phyloP scores from a whole-genome alignment of 169 alveolate species.

The Cryptosporidium ubiquitum region DNA sequence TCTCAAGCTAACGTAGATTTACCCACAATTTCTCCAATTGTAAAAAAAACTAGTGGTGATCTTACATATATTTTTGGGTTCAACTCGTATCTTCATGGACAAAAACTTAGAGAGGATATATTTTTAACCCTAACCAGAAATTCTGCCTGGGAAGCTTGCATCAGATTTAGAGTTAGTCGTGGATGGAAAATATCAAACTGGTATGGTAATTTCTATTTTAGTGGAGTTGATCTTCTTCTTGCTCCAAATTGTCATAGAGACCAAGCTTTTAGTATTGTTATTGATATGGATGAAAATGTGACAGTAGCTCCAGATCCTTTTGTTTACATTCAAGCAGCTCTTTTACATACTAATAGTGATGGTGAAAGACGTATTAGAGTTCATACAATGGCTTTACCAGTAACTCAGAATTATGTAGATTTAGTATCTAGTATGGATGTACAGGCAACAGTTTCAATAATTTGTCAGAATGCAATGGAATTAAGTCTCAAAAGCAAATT shows the following conservation, averaged over 20 bases:
- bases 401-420: slow-evolving; percentile 88
- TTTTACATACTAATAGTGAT: slow-evolving; percentile 94
- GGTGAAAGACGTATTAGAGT: slow-evolving; percentile 98
- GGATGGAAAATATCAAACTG: slow-evolving; percentile 93
- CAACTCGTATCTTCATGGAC: slow-evolving; percentile 77
- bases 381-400: slow-evolving; percentile 93
- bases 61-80: slow-evolving; percentile 82
- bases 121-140: slow-evolving; percentile 72
- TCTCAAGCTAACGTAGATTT: slow-evolving; percentile 80
- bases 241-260: slow-evolving; percentile 91
- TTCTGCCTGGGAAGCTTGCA: slow-evolving; percentile 96
- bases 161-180: slow-evolving; percentile 93
- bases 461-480: slow-evolving; percentile 81
- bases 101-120: slow-evolving; percentile 75
- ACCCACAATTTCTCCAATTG: slow-evolving; percentile 82
- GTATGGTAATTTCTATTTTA: slow-evolving; percentile 92
- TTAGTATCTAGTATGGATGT: slow-evolving; percentile 82
- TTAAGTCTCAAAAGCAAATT: slow-evolving; percentile 82
- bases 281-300: slow-evolving; percentile 86
- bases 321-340: slow-evolving; percentile 95
- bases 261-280: slow-evolving; percentile 87
- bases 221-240: slow-evolving; percentile 91
- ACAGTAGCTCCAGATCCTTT: slow-evolving; percentile 82
- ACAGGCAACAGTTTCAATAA: slow-evolving; percentile 81
- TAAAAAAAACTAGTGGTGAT: slow-evolving; percentile 87